Base-by-base conservation (phyloP, 2,329 filamentous ascomycete species). In the Waltergamsia citrina region DNA sequence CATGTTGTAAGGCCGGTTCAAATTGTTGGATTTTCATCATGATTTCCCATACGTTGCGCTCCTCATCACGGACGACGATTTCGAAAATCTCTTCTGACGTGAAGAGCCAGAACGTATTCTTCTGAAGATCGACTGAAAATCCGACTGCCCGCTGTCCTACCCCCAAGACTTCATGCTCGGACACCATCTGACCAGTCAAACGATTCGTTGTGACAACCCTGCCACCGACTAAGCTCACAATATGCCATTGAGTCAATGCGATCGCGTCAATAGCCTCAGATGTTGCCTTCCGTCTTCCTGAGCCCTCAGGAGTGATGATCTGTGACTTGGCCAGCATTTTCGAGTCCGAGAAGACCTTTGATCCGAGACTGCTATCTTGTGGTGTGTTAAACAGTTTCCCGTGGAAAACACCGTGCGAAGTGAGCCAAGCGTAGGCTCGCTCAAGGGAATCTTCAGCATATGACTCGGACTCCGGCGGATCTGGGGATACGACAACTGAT, bases 21-120 rank as follows among this genome's bases (percentile, higher is more conserved):
- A 94, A 98, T 45, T 92, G 79, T 47, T 93, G 82, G 43, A 81
- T 74, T 48, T 83, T 75, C 38, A 95, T 70, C 76, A 96, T 84
- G 34, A 96, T 85, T 52, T 85, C 85, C 92, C 92, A 98, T 12
- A 96, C 77, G 53, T 96, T 85, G 44, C 92, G 69, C 45, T 88
- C 85, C 55, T 98, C 92, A 36, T 96, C 85, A 29, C 79, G 81
- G 10, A 90, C 81, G 10, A 92, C 84, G 38, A 98, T 81, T 59
- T 98, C 92, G 46, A 87, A 95, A 33, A 98, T 94, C 49, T 94
- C 87, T 37, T 85, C 74, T 0, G 76, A 73, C 1, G 90, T 96
- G 51, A 96, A 94, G 3, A 98, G 71, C 92, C 93, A 98, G 52
- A 90, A 95, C 0, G 92, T 98, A 50, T 90, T 93, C 65, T 95